A percentile compares a stretch with the other conserved stretches of the same genome.
These are phyloP conservation scores for Candida khao-thaluensis DNA, from an alignment of 805 yeast genomes.

Conservation along the genomic window DNA sequence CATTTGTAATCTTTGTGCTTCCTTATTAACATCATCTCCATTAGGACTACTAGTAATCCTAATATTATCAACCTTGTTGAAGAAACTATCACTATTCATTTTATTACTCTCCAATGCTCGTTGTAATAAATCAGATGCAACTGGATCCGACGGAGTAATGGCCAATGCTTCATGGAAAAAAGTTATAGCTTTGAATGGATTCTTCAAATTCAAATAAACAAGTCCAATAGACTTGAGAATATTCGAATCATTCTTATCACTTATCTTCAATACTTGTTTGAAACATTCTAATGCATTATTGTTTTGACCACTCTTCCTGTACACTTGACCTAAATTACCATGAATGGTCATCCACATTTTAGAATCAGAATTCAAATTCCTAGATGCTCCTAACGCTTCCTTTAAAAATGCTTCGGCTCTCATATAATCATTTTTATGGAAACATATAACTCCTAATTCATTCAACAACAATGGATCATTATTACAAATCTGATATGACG, in stretches of 20 bases:
- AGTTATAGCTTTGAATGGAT: slow-evolving; percentile 66
- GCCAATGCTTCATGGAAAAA: slow-evolving; percentile 80
- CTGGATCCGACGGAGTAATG: slow-evolving; percentile 74
- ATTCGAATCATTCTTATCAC: slow-evolving; percentile 67
- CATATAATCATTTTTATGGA: slow-evolving; percentile 64
- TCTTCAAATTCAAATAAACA: slow-evolving; percentile 68
- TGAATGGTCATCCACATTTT: slow-evolving; percentile 84
- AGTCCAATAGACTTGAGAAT: slow-evolving; percentile 83
- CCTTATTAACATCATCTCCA: slow-evolving; percentile 9
- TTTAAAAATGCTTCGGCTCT: slow-evolving; percentile 70
- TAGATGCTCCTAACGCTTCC: slow-evolving; percentile 70
- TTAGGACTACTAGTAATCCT: slow-evolving; percentile 7
- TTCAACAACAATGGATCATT: slow-evolving; percentile 85
- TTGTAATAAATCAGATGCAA: slow-evolving; percentile 76
- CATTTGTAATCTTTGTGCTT: slow-evolving; percentile 40
- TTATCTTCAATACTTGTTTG: slow-evolving; percentile 66
- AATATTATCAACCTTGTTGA: slow-evolving; percentile 6
- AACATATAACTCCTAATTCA: slow-evolving; percentile 90
- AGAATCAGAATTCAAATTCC: slow-evolving; percentile 69
- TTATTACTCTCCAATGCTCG: slow-evolving; percentile 71
- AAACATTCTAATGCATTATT: slow-evolving; percentile 74
- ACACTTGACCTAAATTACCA: slow-evolving; percentile 86
- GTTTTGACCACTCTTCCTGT: slow-evolving; percentile 60
- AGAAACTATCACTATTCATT: slow-evolving; percentile 22
- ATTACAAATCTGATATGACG: slow-evolving; percentile 75